A percentile compares a stretch with the other conserved stretches of the same genome.
Evolutionary conservation across 306 rosid species (phyloP).

Genomic region (Echinosophora koreensis): DNA sequence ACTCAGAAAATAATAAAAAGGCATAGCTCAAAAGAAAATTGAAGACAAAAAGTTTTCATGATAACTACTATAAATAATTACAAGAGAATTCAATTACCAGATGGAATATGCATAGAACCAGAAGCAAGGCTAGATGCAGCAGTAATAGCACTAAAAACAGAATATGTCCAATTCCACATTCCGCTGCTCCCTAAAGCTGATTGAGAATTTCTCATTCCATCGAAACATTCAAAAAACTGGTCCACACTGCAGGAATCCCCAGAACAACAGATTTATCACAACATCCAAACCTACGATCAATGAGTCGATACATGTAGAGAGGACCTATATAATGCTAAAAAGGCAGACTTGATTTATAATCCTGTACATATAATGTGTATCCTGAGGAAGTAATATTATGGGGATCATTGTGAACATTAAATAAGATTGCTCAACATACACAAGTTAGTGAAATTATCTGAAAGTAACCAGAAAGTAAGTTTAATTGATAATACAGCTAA

Average conservation of each 20-base stretch:
- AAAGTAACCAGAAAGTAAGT: slow-evolving; percentile 18
- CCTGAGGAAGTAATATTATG: slow-evolving; percentile 34
- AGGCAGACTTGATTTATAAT: slow-evolving; percentile 20
- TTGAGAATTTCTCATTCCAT: slow-evolving; percentile 93
- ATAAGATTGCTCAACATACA: slow-evolving; percentile 27
- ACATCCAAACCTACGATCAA: slow-evolving; percentile 24
- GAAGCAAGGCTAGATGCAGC: slow-evolving; percentile 98
- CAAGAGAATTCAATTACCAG: slow-evolving; percentile 64
- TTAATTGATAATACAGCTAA: slow-evolving; percentile 14
- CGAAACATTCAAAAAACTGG: slow-evolving; percentile 96
- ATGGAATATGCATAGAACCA: slow-evolving; percentile 78
- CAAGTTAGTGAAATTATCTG: slow-evolving; percentile 25
- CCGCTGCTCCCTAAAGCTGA: slow-evolving; percentile 91
- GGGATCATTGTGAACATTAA: slow-evolving; percentile 19
- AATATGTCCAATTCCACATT: slow-evolving; percentile 95
- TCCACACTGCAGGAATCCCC: slow-evolving; percentile 80
- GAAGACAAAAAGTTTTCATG: slow-evolving; percentile 30
- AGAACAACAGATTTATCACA: slow-evolving; percentile 47
- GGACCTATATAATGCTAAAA: slow-evolving; percentile 25
- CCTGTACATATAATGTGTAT: slow-evolving; percentile 28
- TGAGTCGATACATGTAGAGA: slow-evolving; percentile 27
- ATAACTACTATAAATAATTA: slow-evolving; percentile 20
- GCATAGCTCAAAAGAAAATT: not conserved
- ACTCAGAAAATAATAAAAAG: slow-evolving; percentile 15
- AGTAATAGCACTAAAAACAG: slow-evolving; percentile 94